A percentile compares a stretch with the other conserved stretches of the same genome.
phyloP scores from a whole-genome alignment of 257 asterid species.

The Nicotiana undulata region DNA sequence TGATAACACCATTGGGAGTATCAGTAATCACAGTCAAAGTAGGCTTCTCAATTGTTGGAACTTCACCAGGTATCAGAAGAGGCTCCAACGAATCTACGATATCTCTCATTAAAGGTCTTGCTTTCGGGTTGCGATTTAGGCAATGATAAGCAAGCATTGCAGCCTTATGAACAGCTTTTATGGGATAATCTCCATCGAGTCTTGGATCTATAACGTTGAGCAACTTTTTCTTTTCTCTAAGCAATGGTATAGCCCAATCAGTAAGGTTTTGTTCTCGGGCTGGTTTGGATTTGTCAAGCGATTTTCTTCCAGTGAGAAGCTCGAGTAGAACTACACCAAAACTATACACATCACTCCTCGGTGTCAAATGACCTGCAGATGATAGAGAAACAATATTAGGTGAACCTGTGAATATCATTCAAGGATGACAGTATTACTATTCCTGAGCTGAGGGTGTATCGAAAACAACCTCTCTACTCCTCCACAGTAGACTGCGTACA shows the following conservation, averaged over 20 bases:
- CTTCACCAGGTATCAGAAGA: constrained; percentile 44
- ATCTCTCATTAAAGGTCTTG: constrained; percentile 87
- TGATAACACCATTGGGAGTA: constrained; percentile 14
- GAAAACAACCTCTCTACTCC: too few species aligned
- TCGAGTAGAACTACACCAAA: constrained; percentile 87
- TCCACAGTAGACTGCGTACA: too few species aligned
- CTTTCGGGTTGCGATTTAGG: constrained; percentile 77
- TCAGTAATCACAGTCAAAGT: constrained; percentile 39
- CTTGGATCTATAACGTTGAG: constrained; percentile 75
- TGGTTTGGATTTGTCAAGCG: constrained; percentile 68
- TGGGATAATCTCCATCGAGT: constrained; percentile 67
- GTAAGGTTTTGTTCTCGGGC: constrained; percentile 76
- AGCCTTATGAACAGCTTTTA: constrained; percentile 68
- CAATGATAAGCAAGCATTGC: constrained; percentile 90
- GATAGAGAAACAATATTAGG: not conserved
- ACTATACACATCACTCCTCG: constrained; percentile 88
- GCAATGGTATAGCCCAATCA: constrained; percentile 88
- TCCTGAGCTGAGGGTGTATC: too few species aligned
- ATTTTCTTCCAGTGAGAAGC: constrained; percentile 75
- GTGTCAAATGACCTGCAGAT: constrained; percentile 60
- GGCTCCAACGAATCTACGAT: constrained; percentile 86
- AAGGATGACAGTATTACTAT: not conserved
- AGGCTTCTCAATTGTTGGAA: constrained; percentile 21
- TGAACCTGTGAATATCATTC: not conserved
- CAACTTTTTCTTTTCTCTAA: constrained; percentile 69